These are phyloP conservation scores for Xylaria flabelliformis DNA, from an alignment of 495 filamentous ascomycete species.

Conservation along the genomic window DNA sequence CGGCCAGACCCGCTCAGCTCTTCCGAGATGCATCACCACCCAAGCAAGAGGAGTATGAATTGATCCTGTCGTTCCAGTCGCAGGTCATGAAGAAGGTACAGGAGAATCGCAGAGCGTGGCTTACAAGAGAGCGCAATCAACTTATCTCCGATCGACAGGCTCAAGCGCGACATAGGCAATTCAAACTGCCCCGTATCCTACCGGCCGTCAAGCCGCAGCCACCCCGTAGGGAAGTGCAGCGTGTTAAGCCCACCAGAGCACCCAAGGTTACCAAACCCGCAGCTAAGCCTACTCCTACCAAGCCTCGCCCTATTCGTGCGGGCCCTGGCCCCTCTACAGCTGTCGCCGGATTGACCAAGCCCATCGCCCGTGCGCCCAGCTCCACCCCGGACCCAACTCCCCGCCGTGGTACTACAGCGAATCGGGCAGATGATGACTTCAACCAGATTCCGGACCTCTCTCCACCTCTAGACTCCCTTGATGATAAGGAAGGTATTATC, in stretches of 20 bases:
- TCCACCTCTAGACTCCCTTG: constrained; percentile 67
- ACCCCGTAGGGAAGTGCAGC: constrained; percentile 40
- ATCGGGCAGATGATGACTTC: constrained; percentile 88
- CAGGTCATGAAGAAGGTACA: constrained; percentile 65
- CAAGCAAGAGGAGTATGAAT: constrained; percentile 70
- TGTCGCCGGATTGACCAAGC: constrained; percentile 43
- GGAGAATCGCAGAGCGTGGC: constrained; percentile 65
- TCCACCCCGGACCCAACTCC: constrained; percentile 52
- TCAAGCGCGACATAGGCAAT: constrained; percentile 36
- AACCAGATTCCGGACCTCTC: constrained; percentile 76
- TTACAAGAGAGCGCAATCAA: constrained; percentile 66
- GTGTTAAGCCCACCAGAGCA: constrained; percentile 43
- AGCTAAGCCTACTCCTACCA: constrained; percentile 12
- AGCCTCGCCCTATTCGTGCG: constrained; percentile 38
- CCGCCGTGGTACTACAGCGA: constrained; percentile 52
- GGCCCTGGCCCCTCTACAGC: constrained; percentile 43
- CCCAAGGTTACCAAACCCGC: constrained; percentile 54
- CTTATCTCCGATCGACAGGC: constrained; percentile 58
- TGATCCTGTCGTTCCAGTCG: constrained; percentile 71
- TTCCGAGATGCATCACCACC: constrained; percentile 65
- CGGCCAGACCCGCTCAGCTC: constrained; percentile 62
- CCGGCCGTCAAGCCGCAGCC: constrained; percentile 47
- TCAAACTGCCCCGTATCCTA: constrained; percentile 48
- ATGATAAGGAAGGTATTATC: constrained; percentile 56
- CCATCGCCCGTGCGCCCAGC: constrained; percentile 35